These are phyloP conservation scores for Talaromyces trachyspermus DNA, from an alignment of 495 filamentous ascomycete genomes.

Conservation along the genomic window DNA sequence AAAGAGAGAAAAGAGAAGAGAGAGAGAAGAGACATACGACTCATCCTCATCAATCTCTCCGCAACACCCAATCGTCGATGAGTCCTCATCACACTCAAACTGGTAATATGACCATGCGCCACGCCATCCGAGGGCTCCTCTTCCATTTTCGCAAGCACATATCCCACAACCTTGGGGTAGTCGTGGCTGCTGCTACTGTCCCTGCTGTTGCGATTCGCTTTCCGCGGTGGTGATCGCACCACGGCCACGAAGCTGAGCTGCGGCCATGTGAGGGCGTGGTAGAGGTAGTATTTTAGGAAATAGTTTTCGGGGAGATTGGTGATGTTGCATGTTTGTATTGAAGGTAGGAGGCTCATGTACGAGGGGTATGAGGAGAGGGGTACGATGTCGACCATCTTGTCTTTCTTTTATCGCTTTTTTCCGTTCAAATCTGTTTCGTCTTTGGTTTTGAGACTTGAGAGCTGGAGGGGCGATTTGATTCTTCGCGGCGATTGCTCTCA, in stretches of 20 bases:
- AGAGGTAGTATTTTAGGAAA: constrained; percentile 99
- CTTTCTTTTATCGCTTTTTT: background rate
- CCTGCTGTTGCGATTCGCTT: constrained; percentile 14
- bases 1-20: background rate
- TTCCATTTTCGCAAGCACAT: constrained; percentile 99
- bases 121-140: constrained; percentile 89
- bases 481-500: too few relatives aligned
- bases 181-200: constrained; percentile 44
- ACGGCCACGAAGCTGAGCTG: constrained; percentile 95
- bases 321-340: constrained; percentile 96
- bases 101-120: constrained; percentile 94
- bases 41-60: constrained; percentile 94
- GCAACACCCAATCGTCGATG: constrained; percentile 86
- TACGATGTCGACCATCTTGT: constrained; percentile 43
- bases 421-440: background rate
- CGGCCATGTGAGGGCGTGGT: constrained; percentile 96
- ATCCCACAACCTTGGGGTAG: constrained; percentile 96
- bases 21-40: constrained; percentile 56
- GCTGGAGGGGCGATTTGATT: too few relatives aligned
- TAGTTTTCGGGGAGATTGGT: constrained; percentile 99
- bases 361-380: constrained; percentile 42
- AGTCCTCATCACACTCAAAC: constrained; percentile 91
- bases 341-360: constrained; percentile 62
- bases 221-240: constrained; percentile 64
- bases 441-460: too few relatives aligned